Conservation (phyloP, 108 stramenopile genomes). For the Cyclotella atomus region DNA sequence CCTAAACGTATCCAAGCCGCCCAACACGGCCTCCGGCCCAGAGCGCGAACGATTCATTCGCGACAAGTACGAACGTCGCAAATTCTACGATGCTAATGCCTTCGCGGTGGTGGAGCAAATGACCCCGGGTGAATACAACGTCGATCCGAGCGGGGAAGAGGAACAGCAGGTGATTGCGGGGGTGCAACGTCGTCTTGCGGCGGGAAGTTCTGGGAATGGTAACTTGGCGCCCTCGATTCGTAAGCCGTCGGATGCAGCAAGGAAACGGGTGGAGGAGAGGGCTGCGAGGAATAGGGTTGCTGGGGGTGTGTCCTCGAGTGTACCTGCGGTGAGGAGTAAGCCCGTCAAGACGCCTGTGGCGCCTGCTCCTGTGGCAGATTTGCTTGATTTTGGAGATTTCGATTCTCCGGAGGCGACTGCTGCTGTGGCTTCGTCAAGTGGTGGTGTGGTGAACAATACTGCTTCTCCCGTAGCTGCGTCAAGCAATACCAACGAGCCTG, state of each 20-base stretch:
- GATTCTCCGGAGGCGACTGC: constrained; percentile 41
- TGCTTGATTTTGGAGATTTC: constrained; percentile 57
- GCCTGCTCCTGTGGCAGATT: constrained; percentile 49
- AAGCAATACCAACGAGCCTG: constrained; percentile 3
- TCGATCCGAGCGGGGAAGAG: constrained; percentile 9
- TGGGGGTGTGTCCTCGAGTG: constrained; percentile 13
- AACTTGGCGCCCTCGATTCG: constrained; percentile 16
- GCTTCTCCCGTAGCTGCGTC: background rate
- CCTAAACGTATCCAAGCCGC: constrained; percentile 70
- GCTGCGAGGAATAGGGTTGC: constrained; percentile 53
- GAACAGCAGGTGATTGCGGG: constrained; percentile 37
- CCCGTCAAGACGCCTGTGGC: constrained; percentile 34
- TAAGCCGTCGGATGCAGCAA: constrained; percentile 79
- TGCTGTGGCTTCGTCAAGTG: constrained; percentile 32
- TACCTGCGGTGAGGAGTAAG: constrained; percentile 27
- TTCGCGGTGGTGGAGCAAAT: constrained; percentile 48
- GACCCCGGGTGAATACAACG: background rate
- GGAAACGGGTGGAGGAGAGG: constrained; percentile 68
- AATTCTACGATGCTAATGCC: constrained; percentile 73
- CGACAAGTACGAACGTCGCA: constrained; percentile 93
- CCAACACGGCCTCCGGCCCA: constrained; percentile 69
- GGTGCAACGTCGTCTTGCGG: constrained; percentile 30
- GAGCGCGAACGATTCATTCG: constrained; percentile 89
- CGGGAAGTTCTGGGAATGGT: constrained; percentile 8
- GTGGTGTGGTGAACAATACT: constrained; percentile 8